Evolutionary conservation across 2,329 filamentous ascomycete genomes (phyloP).

Genomic region (Calonectria honghensis): DNA sequence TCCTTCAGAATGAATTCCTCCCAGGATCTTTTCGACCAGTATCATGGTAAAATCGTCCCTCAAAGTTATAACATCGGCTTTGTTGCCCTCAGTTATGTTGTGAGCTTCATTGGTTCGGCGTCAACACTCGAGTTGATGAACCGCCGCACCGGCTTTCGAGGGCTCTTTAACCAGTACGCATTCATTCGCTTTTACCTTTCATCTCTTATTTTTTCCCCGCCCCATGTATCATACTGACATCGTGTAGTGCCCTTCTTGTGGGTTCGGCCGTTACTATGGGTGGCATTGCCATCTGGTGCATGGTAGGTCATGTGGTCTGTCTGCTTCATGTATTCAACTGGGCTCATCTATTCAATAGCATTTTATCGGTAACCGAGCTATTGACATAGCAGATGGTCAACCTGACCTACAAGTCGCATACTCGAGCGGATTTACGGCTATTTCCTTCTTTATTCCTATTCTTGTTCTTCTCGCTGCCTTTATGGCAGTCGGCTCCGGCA

Average conservation of each 20-base stretch:
- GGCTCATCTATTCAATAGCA: constrained; percentile 42
- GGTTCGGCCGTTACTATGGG: constrained; percentile 83
- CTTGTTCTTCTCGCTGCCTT: constrained; percentile 84
- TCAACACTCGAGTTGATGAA: constrained; percentile 90
- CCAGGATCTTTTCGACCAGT: constrained; percentile 61
- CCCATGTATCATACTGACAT: constrained; percentile 21
- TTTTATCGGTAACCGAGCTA: constrained; percentile 86
- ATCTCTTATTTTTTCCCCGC: not conserved
- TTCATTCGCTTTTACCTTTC: not conserved
- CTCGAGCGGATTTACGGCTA: constrained; percentile 80
- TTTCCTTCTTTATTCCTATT: constrained; percentile 89
- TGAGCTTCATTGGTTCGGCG: constrained; percentile 84
- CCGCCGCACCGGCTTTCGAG: constrained; percentile 81
- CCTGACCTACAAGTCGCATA: constrained; percentile 82
- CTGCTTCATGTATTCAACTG: constrained; percentile 13
- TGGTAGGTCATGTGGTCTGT: constrained; percentile 65
- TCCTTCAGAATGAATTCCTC: constrained; percentile 49
- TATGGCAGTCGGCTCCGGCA: constrained; percentile 78
- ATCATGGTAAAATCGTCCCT: constrained; percentile 68
- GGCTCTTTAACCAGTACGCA: constrained; percentile 80
- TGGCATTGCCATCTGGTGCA: constrained; percentile 84
- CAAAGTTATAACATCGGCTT: constrained; percentile 75
- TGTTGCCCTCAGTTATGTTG: constrained; percentile 83
- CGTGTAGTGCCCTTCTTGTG: constrained; percentile 75
- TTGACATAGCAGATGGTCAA: constrained; percentile 79